A percentile compares a stretch with the other conserved stretches of the same genome.
Evolutionary conservation across 768 basidiomycete genomes (phyloP).

Genomic region (Podaxis sp.): DNA sequence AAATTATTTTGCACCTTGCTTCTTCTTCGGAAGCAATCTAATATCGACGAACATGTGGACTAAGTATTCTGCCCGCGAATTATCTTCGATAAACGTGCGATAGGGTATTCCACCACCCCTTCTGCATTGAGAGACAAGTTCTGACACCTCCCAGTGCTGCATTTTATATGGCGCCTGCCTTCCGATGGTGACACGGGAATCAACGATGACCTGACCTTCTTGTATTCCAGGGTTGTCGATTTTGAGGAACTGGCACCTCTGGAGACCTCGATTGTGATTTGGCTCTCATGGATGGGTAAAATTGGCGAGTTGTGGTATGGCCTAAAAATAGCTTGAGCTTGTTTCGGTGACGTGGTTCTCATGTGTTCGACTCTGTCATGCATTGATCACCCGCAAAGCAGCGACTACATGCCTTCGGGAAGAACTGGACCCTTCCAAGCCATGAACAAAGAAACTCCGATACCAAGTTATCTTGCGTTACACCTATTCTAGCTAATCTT

Average conservation of each 20-base stretch:
- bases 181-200: neutral
- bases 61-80: neutral
- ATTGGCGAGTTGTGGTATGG: neutral
- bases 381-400: neutral
- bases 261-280: neutral
- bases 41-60: neutral
- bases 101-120: neutral
- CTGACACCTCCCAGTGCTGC: neutral
- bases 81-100: neutral
- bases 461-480: neutral
- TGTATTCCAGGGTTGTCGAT: neutral
- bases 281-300: constrained; percentile 5
- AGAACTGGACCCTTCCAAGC: neutral
- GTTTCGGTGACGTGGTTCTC: neutral
- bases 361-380: neutral
- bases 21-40: neutral
- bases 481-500: neutral
- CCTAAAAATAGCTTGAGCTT: neutral
- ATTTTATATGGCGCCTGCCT: neutral
- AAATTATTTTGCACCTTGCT: neutral
- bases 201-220: neutral
- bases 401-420: neutral
- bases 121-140: neutral
- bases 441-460: neutral
- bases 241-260: neutral